Conservation (phyloP, 225 moss, liverwort and hornwort genomes). For the Lunularia cruciata region DNA sequence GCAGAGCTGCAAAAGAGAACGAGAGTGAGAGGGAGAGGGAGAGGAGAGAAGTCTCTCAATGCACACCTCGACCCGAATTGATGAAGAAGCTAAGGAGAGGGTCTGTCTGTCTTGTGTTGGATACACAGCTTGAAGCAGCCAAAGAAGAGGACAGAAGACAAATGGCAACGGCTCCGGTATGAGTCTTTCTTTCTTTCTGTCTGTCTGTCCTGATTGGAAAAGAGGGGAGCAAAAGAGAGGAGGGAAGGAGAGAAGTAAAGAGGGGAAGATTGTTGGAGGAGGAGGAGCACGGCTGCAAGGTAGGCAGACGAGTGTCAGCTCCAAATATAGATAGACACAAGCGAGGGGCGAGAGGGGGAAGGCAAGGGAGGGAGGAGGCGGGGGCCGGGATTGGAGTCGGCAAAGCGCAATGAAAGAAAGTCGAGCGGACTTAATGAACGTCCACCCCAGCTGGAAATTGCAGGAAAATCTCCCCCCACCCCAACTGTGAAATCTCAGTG, state of each 20-base stretch:
- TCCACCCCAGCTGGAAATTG: not conserved
- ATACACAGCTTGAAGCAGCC: not conserved
- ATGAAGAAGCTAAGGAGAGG: not conserved
- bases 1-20: not conserved
- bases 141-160: conserved; percentile 23
- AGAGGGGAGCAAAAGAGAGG: not conserved
- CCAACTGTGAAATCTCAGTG: no score
- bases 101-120: not conserved
- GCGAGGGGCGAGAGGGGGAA: not conserved
- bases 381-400: not conserved
- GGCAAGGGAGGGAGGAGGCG: not conserved
- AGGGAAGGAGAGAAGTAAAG: not conserved
- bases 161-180: conserved; percentile 15
- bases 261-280: not conserved
- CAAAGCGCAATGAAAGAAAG: conserved; percentile 10
- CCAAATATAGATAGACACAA: conserved; percentile 16
- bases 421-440: not conserved
- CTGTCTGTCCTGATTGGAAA: not conserved
- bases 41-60: no score
- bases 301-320: conserved; percentile 1
- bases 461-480: no score
- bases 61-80: not conserved
- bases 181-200: not conserved
- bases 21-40: not conserved
- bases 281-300: not conserved